Evolutionary conservation across 2,329 filamentous ascomycete species (phyloP), one percentile per base, ranked within the genome.

Genomic region (Nigrospora oryzae): DNA sequence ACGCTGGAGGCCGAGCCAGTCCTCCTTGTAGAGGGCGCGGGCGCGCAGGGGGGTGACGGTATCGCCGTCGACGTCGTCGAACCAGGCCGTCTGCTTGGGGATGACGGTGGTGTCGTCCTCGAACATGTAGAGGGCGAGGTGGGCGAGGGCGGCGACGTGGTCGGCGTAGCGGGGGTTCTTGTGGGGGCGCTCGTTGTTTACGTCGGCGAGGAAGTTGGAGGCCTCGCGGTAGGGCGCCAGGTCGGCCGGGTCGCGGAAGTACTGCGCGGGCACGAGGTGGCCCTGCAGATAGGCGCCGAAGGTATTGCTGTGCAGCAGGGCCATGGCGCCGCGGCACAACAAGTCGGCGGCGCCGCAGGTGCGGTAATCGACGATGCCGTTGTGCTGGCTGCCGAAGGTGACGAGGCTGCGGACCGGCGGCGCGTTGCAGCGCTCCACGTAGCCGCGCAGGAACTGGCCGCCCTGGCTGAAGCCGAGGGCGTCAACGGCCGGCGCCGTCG

Each of bases 401-500:
- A 95, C 77, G 34, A 96, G 77, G 60, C 79, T 90, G 52, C 81
- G 77, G 12, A 95, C 78, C 4, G 79, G 82, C 0, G 89, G 83
- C 32, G 56, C 58, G 63, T 89, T 93, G 73, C 93, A 98, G 37
- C 88, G 79, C 73, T 98, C 83, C 51, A 95, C 73, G 62, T 95
- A 90, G 19, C 77, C 93, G 47, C 93, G 83, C n/a, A 98, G 77
- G 69, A 98, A 96, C 63, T 95, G 88, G 1, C 93, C 93, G 51
- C 93, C 93, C 65, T 98, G 93, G 13, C 86, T 93, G 71, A 98
- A 96, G 28, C 93, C 93, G 33, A 98, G 69, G 32, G 90, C 91
- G 65, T 97, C 93, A 60, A 96, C 75, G 51, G 84, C 88, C 0
- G 86, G 86, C 0, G 87, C 86, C 7, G 84, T 86, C 46, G 84